Percentiles rank a stretch among this genome's conserved stretches.
Conservation (phyloP, 805 yeast species). For the Kodamaea kakaduensis region DNA sequence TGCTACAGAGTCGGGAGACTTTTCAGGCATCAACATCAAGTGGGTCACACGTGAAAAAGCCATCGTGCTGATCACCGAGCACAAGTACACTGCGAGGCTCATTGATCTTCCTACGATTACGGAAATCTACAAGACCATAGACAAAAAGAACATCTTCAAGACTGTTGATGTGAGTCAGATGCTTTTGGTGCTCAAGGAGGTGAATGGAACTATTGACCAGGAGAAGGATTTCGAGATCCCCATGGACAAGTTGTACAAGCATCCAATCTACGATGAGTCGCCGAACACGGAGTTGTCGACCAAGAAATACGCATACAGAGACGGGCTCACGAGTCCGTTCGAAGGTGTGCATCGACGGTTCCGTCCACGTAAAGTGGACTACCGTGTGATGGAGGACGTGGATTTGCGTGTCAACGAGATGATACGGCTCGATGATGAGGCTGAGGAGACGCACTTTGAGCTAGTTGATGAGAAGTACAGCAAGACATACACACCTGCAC, state of each 20-base stretch:
- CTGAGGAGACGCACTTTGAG: slow-evolving; percentile 77
- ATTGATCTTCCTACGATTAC: slow-evolving; percentile 87
- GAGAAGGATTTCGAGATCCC: slow-evolving; percentile 48
- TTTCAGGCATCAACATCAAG: slow-evolving; percentile 65
- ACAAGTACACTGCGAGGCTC: slow-evolving; percentile 74
- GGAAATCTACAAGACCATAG: slow-evolving; percentile 86
- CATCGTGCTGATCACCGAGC: slow-evolving; percentile 62
- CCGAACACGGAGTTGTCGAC: slow-evolving; percentile 38
- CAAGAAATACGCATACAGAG: slow-evolving; percentile 51
- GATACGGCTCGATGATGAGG: slow-evolving; percentile 71
- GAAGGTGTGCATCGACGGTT: slow-evolving; percentile 65
- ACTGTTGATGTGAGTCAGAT: slow-evolving; percentile 84
- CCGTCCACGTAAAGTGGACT: slow-evolving; percentile 66
- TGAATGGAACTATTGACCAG: slow-evolving; percentile 26
- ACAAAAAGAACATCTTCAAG: slow-evolving; percentile 82
- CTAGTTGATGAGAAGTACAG: slow-evolving; percentile 49
- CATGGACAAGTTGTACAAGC: slow-evolving; percentile 27
- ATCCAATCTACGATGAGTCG: slow-evolving; percentile 37
- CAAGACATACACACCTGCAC: slow-evolving; percentile 15
- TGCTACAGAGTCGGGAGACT: slow-evolving; percentile 75
- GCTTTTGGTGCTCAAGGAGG: slow-evolving; percentile 58
- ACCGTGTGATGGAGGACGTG: slow-evolving; percentile 67
- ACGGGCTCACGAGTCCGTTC: slow-evolving; percentile 83
- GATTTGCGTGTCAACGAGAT: slow-evolving; percentile 78
- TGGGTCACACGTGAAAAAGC: slow-evolving; percentile 86